Evolutionary conservation across 2,329 filamentous ascomycete species (phyloP), one percentile per base, ranked within the genome.

Genomic region (Aurifilum marmelostoma): DNA sequence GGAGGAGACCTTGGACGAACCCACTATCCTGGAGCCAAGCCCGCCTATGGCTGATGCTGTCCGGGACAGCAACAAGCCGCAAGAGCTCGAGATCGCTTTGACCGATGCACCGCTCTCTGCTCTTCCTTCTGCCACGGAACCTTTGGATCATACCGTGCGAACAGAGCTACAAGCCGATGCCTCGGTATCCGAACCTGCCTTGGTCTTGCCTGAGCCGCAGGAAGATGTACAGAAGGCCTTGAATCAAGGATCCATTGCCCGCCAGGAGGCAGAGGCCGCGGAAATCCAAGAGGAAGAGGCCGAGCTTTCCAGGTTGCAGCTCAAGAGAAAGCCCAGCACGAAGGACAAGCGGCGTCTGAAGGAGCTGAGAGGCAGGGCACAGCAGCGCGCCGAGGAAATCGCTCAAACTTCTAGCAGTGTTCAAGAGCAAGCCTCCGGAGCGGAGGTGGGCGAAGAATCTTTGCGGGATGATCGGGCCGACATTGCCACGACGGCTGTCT

Each of bases 271-370:
- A 24, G 61, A 67, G 47, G 59, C 58, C 34, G 61, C 52, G 18
- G 32, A 62, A 27, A 59, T 59, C 11, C 69, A 59, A 29, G 64
- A 61, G 8, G 67, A 71, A 47, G 67, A 69, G 39, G 54, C 54
- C 27, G 69, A 71, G 29, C 24, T 65, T 24, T 39, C 61, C n/a
- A 66, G 34, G 18, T 50, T 69, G 32, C 67, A 65, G 34, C 56
- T 54, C 14, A 69, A 71, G 56, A 66, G 62, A 41, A 66, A 65
- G 32, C 60, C 39, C 16, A 69, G 62, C 27, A 32, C 65, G n/a
- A 69, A 65, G 52, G 69, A 71, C 43, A 71, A 67, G n/a, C 41
- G 37, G 24, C 69, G 67, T 18, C 59, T 70, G 32, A 66, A 54
- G 32, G 67, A 67, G 5, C 63, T 71, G 54, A 65, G 21, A 43